Percentiles rank a stretch among this genome's conserved stretches.
Evolutionary conservation across 2,329 filamentous ascomycete species (phyloP).

Genomic region (Akanthomyces lecanii): DNA sequence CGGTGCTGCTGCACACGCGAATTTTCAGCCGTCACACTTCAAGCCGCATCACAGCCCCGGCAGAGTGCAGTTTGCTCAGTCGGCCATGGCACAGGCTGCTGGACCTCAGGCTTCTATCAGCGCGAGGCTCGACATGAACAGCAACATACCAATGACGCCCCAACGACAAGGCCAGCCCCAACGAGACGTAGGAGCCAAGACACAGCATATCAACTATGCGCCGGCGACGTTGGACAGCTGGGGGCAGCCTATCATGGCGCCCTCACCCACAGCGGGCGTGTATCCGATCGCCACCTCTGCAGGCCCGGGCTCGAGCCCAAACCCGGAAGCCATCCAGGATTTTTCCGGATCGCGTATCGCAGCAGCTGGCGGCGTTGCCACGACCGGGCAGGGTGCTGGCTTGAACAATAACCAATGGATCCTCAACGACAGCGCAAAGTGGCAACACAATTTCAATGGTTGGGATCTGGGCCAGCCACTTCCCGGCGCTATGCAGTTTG

Average conservation of each 20-base stretch:
- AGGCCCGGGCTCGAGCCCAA: not conserved
- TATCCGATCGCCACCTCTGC: not conserved
- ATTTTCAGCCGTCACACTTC: slow-evolving; percentile 17
- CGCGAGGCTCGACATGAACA: slow-evolving; percentile 12
- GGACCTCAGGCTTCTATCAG: slow-evolving; percentile 1
- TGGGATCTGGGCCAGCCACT: slow-evolving; percentile 41
- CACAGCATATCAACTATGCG: slow-evolving; percentile 8
- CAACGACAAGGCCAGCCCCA: slow-evolving; percentile 13
- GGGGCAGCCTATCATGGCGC: slow-evolving; percentile 6
- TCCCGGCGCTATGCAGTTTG: slow-evolving; percentile 27
- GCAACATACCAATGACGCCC: not conserved
- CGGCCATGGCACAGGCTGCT: not conserved
- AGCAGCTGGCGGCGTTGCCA: not conserved
- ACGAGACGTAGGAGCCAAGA: not conserved
- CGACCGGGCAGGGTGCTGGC: slow-evolving; percentile 11
- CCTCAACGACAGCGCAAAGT: slow-evolving; percentile 52
- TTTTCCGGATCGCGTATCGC: slow-evolving; percentile 7
- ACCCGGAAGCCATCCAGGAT: not conserved
- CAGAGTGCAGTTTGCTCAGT: slow-evolving; percentile 11
- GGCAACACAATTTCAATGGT: slow-evolving; percentile 54
- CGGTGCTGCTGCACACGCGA: slow-evolving; percentile 17
- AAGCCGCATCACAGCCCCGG: slow-evolving; percentile 12
- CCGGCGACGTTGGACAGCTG: slow-evolving; percentile 11
- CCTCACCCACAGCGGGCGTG: not conserved
- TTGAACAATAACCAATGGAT: slow-evolving; percentile 55